A percentile compares a stretch with the other conserved stretches of the same genome.
Evolutionary conservation across 2,329 filamentous ascomycete genomes (phyloP).

Genomic region (Aureobasidium subglaciale): DNA sequence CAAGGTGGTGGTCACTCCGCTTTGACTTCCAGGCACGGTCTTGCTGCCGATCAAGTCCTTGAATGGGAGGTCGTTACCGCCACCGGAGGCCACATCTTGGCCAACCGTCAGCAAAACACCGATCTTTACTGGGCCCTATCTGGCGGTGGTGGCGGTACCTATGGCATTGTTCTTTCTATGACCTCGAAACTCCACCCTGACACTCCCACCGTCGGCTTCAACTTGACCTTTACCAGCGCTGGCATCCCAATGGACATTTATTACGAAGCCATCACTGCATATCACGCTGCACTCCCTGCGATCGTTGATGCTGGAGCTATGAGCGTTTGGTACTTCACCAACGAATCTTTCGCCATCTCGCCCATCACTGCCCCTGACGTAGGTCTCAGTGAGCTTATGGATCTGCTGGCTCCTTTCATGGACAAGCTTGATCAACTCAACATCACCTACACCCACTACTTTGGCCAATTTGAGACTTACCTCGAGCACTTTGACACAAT

Average conservation of each 20-base stretch:
- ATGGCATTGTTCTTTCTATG: constrained; percentile 50
- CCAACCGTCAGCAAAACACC: constrained; percentile 40
- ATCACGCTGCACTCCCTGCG: constrained; percentile 41
- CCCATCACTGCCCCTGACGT: constrained; percentile 45
- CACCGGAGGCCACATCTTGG: constrained; percentile 42
- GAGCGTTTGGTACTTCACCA: constrained; percentile 45
- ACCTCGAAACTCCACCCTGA: constrained; percentile 47
- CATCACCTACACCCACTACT: constrained; percentile 28
- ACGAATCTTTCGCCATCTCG: constrained; percentile 41
- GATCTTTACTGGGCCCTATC: constrained; percentile 59
- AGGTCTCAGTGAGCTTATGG: constrained; percentile 35
- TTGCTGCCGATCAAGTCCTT: constrained; percentile 54
- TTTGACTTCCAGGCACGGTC: constrained; percentile 48
- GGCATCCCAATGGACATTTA: constrained; percentile 34
- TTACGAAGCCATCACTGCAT: constrained; percentile 43
- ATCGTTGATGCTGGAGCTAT: constrained; percentile 46
- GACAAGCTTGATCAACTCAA: constrained; percentile 32
- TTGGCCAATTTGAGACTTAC: constrained; percentile 28
- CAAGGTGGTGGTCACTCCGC: constrained; percentile 55
- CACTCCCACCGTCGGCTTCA: constrained; percentile 37
- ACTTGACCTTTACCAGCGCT: constrained; percentile 34
- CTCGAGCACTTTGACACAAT: constrained; percentile 28
- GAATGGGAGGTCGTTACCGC: constrained; percentile 43
- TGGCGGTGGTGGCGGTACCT: constrained; percentile 55
- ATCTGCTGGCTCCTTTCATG: constrained; percentile 42